These are phyloP conservation scores for Pleurotus citrinopileatus DNA, from an alignment of 768 basidiomycete genomes.

Conservation along the genomic window DNA sequence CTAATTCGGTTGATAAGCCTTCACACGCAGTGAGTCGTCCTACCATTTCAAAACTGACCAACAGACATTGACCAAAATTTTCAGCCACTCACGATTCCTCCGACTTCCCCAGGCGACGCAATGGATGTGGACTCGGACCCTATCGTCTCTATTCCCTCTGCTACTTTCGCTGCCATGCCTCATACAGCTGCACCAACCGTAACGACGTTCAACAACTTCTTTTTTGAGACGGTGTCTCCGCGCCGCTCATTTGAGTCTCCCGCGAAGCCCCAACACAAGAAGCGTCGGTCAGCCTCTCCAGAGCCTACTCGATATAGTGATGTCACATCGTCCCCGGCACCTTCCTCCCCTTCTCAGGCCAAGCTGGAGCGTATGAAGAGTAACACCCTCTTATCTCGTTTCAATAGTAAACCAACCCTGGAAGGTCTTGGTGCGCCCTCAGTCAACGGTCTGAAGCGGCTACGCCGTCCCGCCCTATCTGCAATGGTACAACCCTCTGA, in stretches of 20 bases:
- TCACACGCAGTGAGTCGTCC: slow-evolving; percentile 3
- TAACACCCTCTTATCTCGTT: slow-evolving; percentile 46
- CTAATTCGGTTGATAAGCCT: neutral
- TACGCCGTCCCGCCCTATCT: slow-evolving; percentile 66
- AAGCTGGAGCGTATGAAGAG: slow-evolving; percentile 47
- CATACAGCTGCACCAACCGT: slow-evolving; percentile 47
- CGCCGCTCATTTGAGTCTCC: slow-evolving; percentile 45
- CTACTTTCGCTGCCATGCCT: slow-evolving; percentile 6
- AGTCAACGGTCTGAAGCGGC: slow-evolving; percentile 51
- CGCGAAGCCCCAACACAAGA: slow-evolving; percentile 40
- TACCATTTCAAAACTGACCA: neutral
- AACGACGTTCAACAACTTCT: slow-evolving; percentile 56
- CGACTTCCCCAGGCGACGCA: slow-evolving; percentile 54
- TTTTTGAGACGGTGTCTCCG: slow-evolving; percentile 57
- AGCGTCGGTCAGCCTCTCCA: slow-evolving; percentile 61
- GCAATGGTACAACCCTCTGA: slow-evolving; percentile 53
- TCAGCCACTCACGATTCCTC: slow-evolving; percentile 33
- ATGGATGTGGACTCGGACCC: slow-evolving; percentile 69
- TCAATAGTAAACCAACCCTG: slow-evolving; percentile 43
- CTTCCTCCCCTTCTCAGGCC: slow-evolving; percentile 49
- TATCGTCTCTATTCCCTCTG: neutral
- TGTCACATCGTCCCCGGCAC: slow-evolving; percentile 44
- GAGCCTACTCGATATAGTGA: slow-evolving; percentile 37
- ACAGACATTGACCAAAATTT: slow-evolving; percentile 11
- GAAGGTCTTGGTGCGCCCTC: slow-evolving; percentile 56